These are phyloP conservation scores for Bacterosira constricta DNA, from an alignment of 108 stramenopile species.

Conservation along the genomic window DNA sequence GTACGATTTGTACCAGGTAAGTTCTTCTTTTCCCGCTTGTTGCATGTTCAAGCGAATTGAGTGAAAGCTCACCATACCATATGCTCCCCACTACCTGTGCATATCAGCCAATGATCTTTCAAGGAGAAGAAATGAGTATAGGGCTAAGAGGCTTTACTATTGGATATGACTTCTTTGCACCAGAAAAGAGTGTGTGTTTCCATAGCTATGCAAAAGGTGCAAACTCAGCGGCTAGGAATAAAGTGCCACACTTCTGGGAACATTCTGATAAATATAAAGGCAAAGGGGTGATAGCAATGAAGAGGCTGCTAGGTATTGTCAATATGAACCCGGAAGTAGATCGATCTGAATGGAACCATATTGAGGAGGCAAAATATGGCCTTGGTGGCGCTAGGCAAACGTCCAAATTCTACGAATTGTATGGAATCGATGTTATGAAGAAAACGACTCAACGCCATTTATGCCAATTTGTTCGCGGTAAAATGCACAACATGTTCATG, in stretches of 20 bases:
- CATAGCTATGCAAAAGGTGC: conserved; percentile 57
- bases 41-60: background rate
- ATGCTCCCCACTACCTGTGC: conserved; percentile 33
- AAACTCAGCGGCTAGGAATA: conserved; percentile 32
- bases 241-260: conserved; percentile 54
- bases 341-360: conserved; percentile 45
- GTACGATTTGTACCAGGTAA: conserved; percentile 60
- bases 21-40: conserved; percentile 29
- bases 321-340: conserved; percentile 58
- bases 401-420: conserved; percentile 49
- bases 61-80: background rate
- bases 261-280: conserved; percentile 41
- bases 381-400: conserved; percentile 47
- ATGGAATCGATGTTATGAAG: conserved; percentile 49
- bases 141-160: conserved; percentile 59
- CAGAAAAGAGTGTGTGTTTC: conserved; percentile 57
- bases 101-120: conserved; percentile 61
- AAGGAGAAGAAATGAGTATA: conserved; percentile 68
- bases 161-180: conserved; percentile 70
- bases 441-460: conserved; percentile 49
- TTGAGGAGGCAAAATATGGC: conserved; percentile 56
- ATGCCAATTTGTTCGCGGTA: conserved; percentile 53
- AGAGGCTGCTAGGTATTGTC: conserved; percentile 55
- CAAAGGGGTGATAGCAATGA: conserved; percentile 50
- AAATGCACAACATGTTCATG: conserved; percentile 51